phyloP scores from a whole-genome alignment of 1,284 basidiomycete genomes.

The Rhodotorula mucilaginosa region DNA sequence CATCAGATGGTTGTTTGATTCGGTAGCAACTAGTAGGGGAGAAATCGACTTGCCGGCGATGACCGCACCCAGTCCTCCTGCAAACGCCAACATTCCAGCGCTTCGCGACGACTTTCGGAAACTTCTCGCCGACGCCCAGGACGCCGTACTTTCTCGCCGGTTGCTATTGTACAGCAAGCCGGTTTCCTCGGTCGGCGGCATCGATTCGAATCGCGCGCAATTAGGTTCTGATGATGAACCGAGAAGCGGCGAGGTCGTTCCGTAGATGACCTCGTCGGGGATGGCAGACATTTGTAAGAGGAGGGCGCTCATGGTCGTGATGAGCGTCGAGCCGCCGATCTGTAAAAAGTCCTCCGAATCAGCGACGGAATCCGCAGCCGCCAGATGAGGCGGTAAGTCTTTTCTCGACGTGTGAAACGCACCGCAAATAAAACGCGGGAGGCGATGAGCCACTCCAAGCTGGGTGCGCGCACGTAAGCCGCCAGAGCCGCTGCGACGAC shows the following conservation, averaged over 20 bases:
- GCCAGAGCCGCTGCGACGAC: slow-evolving; percentile 20
- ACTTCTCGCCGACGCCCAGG: not conserved
- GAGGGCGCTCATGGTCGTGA: slow-evolving; percentile 26
- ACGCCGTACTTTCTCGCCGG: not conserved
- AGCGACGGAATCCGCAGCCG: not conserved
- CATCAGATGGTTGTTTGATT: too few relatives aligned
- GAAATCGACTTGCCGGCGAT: slow-evolving; percentile 20
- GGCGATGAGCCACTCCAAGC: slow-evolving; percentile 18
- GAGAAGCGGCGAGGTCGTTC: not conserved
- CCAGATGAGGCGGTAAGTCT: too few relatives aligned
- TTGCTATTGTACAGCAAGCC: not conserved
- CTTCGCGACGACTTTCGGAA: slow-evolving; percentile 6
- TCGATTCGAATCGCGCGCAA: too few relatives aligned
- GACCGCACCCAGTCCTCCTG: slow-evolving; percentile 36
- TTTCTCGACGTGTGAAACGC: not conserved
- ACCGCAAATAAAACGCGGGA: slow-evolving; percentile 28
- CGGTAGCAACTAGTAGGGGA: too few relatives aligned
- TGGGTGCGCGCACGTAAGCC: slow-evolving; percentile 17
- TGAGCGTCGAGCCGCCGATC: slow-evolving; percentile 24
- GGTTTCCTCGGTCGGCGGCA: not conserved
- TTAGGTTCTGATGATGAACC: not conserved
- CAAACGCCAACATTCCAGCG: slow-evolving; percentile 37
- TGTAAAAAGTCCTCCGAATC: not conserved
- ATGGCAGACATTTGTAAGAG: slow-evolving; percentile 13
- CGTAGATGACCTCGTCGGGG: not conserved